Evolutionary conservation across 371 early-diverging fungal species (phyloP).

Genomic region (Dinochytrium kinnereticum): DNA sequence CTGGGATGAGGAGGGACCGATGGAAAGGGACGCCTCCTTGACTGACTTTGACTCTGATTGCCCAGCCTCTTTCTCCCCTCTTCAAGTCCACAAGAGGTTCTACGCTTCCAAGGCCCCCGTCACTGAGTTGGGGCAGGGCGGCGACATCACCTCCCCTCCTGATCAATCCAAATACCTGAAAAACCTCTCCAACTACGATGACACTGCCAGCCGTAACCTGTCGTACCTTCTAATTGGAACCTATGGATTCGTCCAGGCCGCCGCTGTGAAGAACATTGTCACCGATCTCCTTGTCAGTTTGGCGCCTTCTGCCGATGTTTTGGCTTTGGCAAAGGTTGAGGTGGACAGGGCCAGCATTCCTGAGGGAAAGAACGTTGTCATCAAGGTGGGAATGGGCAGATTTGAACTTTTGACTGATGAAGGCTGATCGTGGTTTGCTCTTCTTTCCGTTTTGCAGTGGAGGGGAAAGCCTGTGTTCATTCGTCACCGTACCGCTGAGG

Average conservation of each 20-base stretch:
- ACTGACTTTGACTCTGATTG: background rate
- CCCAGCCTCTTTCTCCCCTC: background rate
- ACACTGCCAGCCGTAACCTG: conserved; percentile 51
- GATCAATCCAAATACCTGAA: conserved; percentile 42
- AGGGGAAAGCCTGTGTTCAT: conserved; percentile 98
- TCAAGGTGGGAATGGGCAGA: conserved; percentile 63
- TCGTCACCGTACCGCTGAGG: conserved; percentile 90
- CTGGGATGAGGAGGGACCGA: no score
- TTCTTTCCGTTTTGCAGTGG: conserved; percentile 63
- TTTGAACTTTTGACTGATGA: no score
- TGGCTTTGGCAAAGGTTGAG: conserved; percentile 97
- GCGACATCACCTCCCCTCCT: conserved; percentile 36
- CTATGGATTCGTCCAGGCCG: conserved; percentile 82
- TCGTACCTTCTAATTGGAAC: conserved; percentile 96
- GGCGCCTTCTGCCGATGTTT: conserved; percentile 95
- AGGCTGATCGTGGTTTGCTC: no score
- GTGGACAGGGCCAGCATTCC: conserved; percentile 90
- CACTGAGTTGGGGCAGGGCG: conserved; percentile 20
- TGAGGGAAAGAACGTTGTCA: conserved; percentile 93
- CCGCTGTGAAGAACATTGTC: conserved; percentile 91
- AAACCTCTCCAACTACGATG: conserved; percentile 39
- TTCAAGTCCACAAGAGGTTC: conserved; percentile 13
- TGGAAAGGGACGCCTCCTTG: no score
- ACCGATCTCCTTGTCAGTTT: conserved; percentile 86
- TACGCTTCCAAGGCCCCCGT: conserved; percentile 45